Conservation (phyloP, 176 grass and related monocot genomes). For the Luzula sylvatica region DNA sequence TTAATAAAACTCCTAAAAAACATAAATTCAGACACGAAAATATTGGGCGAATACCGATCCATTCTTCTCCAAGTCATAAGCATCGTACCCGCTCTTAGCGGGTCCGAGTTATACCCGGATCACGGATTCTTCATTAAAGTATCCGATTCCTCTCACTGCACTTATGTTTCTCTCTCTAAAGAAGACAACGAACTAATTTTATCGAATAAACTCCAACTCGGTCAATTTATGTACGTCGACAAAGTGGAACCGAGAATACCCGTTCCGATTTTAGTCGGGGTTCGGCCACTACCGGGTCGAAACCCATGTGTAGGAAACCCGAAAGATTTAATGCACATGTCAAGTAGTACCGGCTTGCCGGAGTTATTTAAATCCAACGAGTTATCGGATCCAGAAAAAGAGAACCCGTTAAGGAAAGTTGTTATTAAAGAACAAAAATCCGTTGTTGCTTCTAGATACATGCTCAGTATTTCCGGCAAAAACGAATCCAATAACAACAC, state of each 20-base stretch:
- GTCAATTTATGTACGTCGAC: slow-evolving; percentile 97
- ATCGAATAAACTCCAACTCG: slow-evolving; percentile 88
- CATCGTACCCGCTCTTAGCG: slow-evolving; percentile 89
- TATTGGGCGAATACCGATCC: slow-evolving; percentile 85
- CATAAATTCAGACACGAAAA: slow-evolving; percentile 87
- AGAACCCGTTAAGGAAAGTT: slow-evolving; percentile 50
- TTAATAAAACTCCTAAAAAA: slow-evolving; percentile 86
- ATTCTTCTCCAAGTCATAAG: slow-evolving; percentile 99
- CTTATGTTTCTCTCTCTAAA: slow-evolving; percentile 96
- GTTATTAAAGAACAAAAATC: slow-evolving; percentile 85
- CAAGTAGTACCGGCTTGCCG: slow-evolving; percentile 40
- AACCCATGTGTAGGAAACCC: slow-evolving; percentile 90
- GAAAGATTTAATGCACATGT: slow-evolving; percentile 97
- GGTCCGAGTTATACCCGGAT: slow-evolving; percentile 83
- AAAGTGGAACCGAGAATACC: slow-evolving; percentile 80
- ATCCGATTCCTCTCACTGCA: slow-evolving; percentile 85
- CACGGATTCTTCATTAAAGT: slow-evolving; percentile 99
- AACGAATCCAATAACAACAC: slow-evolving; percentile 41
- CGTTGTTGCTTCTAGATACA: slow-evolving; percentile 67
- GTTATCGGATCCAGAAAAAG: slow-evolving; percentile 59
- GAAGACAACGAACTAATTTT: slow-evolving; percentile 95
- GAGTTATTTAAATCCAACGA: slow-evolving; percentile 58
- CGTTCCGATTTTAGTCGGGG: slow-evolving; percentile 79
- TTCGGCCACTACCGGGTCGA: slow-evolving; percentile 82
- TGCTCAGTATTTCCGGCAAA: slow-evolving; percentile 77